A percentile compares a stretch with the other conserved stretches of the same genome.
phyloP scores from a whole-genome alignment of 495 filamentous ascomycete species.

The Penicillium verhagenii region DNA sequence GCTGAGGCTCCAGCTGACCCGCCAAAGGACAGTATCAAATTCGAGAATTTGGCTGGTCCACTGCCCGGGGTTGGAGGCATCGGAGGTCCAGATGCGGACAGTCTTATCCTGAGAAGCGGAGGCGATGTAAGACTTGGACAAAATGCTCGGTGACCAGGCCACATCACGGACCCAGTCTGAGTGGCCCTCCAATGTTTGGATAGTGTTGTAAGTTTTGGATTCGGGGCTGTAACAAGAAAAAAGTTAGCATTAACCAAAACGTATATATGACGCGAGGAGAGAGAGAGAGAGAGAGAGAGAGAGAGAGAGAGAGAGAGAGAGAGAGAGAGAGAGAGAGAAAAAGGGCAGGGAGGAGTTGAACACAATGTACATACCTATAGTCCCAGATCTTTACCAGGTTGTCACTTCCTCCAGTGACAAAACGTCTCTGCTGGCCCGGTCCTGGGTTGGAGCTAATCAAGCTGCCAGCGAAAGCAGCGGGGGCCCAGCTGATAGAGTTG shows the following conservation, averaged over 20 bases:
- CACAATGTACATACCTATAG: conserved; percentile 45
- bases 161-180: conserved; percentile 98
- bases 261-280: background rate
- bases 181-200: conserved; percentile 68
- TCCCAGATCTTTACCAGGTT: conserved; percentile 91
- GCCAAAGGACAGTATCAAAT: conserved; percentile 89
- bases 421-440: conserved; percentile 63
- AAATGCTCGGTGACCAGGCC: conserved; percentile 89
- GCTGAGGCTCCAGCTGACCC: conserved; percentile 96
- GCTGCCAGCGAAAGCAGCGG: conserved; percentile 73
- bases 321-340: background rate
- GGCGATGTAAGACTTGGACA: conserved; percentile 94
- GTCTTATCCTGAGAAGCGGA: conserved; percentile 94
- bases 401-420: conserved; percentile 93
- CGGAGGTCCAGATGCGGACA: conserved; percentile 92
- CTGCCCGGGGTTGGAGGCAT: conserved; percentile 56
- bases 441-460: conserved; percentile 69
- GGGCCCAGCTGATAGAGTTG: conserved; percentile 95
- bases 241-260: conserved; percentile 11
- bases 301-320: too few relatives aligned
- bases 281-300: background rate
- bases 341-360: background rate
- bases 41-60: conserved; percentile 82
- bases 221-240: conserved; percentile 40
- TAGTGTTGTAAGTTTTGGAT: conserved; percentile 52